Conservation (phyloP, 306 rosid species). For the Quercus wislizeni region DNA sequence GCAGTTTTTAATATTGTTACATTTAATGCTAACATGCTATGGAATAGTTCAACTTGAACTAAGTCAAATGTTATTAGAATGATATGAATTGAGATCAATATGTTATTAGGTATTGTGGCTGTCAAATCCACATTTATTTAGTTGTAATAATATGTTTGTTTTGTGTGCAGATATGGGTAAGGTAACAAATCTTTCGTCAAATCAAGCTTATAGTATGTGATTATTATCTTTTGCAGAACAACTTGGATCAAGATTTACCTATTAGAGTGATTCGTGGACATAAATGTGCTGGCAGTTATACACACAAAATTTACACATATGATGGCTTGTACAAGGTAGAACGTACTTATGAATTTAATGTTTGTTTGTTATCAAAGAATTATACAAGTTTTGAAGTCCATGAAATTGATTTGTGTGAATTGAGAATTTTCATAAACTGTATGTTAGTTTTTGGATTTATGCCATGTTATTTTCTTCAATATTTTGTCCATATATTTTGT, state of each 20-base stretch:
- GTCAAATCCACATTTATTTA: not conserved
- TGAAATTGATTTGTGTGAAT: not conserved
- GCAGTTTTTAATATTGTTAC: no score
- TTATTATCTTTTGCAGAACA: conserved; percentile 26
- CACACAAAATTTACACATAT: conserved; percentile 27
- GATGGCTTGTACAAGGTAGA: conserved; percentile 45
- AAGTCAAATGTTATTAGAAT: not conserved
- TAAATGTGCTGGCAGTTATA: conserved; percentile 24
- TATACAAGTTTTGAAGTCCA: not conserved
- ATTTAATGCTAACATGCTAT: not conserved
- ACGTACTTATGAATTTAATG: not conserved
- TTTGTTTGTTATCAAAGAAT: not conserved
- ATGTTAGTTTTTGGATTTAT: no score
- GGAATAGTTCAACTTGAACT: not conserved
- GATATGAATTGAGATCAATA: not conserved
- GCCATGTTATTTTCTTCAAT: no score
- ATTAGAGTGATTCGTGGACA: conserved; percentile 44
- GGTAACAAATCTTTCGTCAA: not conserved
- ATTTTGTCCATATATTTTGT: no score
- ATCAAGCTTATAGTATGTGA: not conserved
- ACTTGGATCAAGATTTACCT: conserved; percentile 29
- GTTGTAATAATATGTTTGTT: not conserved
- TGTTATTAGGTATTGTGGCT: not conserved
- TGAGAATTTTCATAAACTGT: no score
- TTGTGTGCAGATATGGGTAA: not conserved